Base-by-base conservation (phyloP, 345 rosid species). In the Eucalyptus camaldulensis region DNA sequence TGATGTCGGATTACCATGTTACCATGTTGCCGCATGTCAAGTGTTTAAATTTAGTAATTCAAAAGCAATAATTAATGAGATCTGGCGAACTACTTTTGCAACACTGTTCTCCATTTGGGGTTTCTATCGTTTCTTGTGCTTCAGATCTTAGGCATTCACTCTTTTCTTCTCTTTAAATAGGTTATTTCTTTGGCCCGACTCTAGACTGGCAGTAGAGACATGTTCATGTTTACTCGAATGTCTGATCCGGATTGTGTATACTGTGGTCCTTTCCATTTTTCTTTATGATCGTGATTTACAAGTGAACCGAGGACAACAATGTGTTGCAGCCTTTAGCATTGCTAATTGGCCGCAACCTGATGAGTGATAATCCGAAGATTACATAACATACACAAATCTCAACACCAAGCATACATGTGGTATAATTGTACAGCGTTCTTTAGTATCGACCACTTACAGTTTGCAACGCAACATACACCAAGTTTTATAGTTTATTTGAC, bases 261-360 rank as follows among this genome's bases (percentile, higher is more conserved):
- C 12, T 10, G 27, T 37, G 47, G 27, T 76, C 45, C 45, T 76
- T 21, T 76, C 1, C 45, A 10, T 21, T 11, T 17, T 17, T 37
- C 83, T 21, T 37, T 76, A 2, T 6, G 27, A 37, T 19, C 8
- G 45, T 3, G 7, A 72, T 19, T 10, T 5, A 19, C 81, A 19
- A 72, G 80, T 69, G 25, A 69, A 33, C 44, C 24, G 80, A 69
- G 45, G 27, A 69, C 44, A 37, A 33, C 4, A 16, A 69, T 69
- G 80, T 17, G 25, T 65, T 65, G 76, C 40, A n/a, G 33, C 76
- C 76, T n/a, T 15, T 65, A 15, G 40, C 37, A 65, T n/a, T 65
- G 21, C 76, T 33, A 4, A n/a, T 0, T 0, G 0, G 33, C 14
- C 0, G 7, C 76, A n/a, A n/a, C 37, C 76, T n/a, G 76, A n/a